Evolutionary conservation across 495 filamentous ascomycete genomes (phyloP), one percentile per base, ranked within the genome.

Genomic region (Podospora tetraspora): DNA sequence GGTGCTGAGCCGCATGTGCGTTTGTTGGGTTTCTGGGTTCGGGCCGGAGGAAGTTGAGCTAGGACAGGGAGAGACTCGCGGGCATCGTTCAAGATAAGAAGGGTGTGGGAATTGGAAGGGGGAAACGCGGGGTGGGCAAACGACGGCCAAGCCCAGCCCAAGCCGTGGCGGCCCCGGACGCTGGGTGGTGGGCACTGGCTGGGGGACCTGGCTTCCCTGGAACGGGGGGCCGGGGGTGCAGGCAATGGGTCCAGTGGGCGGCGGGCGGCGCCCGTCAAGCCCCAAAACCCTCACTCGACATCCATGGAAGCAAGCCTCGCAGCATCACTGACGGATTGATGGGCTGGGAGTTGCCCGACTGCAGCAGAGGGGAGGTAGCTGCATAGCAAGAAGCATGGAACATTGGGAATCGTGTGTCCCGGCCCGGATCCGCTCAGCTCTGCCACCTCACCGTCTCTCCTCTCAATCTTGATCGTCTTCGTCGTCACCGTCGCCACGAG

Each of bases 1-100:
- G 27, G 22, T 16, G 43, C 43, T 52, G 19, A 52, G 43, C 43
- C 43, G 43, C 43, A 52, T 52, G 43, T 52, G 43, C 43, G 43
- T 52, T 52, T 52, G 16, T 52, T 52, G 43, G 43, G 43, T 52
- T 52, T 52, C 43, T 52, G 43, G 43, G 43, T 19, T 52, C 43
- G 43, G 43, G 8, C 43, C 52, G 56, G 59, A 62, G 57, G 59
- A 68, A 61, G 29, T 30, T 30, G 29, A 30, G 34, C 32, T 62
- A 27, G 66, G 59, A 62, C 66, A 62, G 63, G 66, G 16, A 52
- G 43, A 52, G 43, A 52, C 43, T 52, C 43, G 43, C 19, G 43
- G 43, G 43, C 43, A 52, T 52, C 43, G 43, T 52, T 52, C 43
- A n/a, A 52, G 43, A 52, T 52, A 52, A 52, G 43, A 30, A 52